phyloP scores from a whole-genome alignment of 2,329 filamentous ascomycete species.

The Akanthomyces dipterigenus region DNA sequence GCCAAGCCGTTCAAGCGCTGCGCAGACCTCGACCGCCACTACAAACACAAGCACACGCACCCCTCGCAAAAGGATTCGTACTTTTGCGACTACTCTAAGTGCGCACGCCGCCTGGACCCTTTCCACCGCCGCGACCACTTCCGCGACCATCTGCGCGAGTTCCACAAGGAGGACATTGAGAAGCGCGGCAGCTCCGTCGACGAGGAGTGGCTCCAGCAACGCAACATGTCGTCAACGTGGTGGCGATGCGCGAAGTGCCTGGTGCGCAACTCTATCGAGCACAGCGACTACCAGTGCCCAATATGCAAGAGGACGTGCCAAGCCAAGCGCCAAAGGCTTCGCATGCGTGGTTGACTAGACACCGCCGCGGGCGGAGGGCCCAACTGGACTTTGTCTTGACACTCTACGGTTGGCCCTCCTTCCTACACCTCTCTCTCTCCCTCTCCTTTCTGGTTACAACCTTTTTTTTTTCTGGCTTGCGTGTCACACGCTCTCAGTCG shows the following conservation, averaged over 20 bases:
- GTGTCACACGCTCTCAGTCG: conserved; percentile 6
- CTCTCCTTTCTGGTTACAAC: background rate
- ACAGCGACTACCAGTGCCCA: conserved; percentile 38
- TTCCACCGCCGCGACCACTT: conserved; percentile 52
- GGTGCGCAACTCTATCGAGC: conserved; percentile 33
- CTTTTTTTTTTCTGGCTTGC: background rate
- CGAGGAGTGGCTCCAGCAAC: conserved; percentile 32
- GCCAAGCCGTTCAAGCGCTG: conserved; percentile 42
- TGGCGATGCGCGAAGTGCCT: conserved; percentile 52
- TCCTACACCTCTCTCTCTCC: background rate
- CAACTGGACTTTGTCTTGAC: background rate
- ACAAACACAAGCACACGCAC: conserved; percentile 40
- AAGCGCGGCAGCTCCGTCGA: conserved; percentile 34
- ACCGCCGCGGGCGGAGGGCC: background rate
- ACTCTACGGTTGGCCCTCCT: background rate
- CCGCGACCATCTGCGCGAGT: conserved; percentile 49
- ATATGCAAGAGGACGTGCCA: conserved; percentile 42
- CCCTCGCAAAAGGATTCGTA: conserved; percentile 35
- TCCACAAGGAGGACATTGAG: conserved; percentile 47
- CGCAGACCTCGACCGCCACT: conserved; percentile 50
- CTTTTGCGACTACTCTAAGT: conserved; percentile 46
- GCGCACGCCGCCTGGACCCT: conserved; percentile 36
- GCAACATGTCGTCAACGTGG: conserved; percentile 36
- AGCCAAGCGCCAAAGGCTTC: conserved; percentile 32
- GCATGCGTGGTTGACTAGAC: conserved; percentile 19